These are phyloP conservation scores for Zygnema cylindricum DNA, from an alignment of 139 green algal genomes.

Conservation along the genomic window DNA sequence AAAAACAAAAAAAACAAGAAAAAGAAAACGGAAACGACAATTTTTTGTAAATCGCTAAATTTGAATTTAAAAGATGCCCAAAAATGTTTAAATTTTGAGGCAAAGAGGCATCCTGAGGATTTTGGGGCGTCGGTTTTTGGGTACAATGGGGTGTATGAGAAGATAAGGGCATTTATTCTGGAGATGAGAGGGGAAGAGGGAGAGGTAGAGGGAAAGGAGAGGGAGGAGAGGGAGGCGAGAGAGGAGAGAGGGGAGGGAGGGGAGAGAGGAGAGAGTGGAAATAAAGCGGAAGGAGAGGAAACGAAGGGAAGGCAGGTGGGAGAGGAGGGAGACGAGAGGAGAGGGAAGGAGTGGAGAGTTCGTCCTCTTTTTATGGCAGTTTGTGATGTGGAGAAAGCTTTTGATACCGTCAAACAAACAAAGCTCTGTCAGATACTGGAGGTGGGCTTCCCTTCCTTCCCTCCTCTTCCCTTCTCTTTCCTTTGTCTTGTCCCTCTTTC, in stretches of 20 bases:
- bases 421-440: slow-evolving; percentile 40
- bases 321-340: slow-evolving; percentile 22
- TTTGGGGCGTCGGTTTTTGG: slow-evolving; percentile 80
- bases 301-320: too few relatives aligned
- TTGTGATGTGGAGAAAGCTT: slow-evolving; percentile 80
- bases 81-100: slow-evolving; percentile 77
- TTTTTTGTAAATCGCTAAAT: slow-evolving; percentile 82
- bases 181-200: slow-evolving; percentile 31
- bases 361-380: slow-evolving; percentile 73
- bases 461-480: not conserved
- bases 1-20: too few relatives aligned
- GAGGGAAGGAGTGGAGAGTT: not conserved
- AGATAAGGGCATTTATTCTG: slow-evolving; percentile 70
- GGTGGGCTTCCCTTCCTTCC: not conserved
- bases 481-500: not conserved
- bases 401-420: slow-evolving; percentile 75
- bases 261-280: too few relatives aligned
- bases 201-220: too few relatives aligned
- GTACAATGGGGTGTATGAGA: slow-evolving; percentile 75
- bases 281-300: too few relatives aligned
- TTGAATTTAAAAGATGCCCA: slow-evolving; percentile 69
- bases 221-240: not conserved
- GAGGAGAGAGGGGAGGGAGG: not conserved
- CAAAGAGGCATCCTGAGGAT: slow-evolving; percentile 47
- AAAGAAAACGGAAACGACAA: too few relatives aligned